Conservation (phyloP, 305 asterid genomes). For the Fraxinus floribunda region DNA sequence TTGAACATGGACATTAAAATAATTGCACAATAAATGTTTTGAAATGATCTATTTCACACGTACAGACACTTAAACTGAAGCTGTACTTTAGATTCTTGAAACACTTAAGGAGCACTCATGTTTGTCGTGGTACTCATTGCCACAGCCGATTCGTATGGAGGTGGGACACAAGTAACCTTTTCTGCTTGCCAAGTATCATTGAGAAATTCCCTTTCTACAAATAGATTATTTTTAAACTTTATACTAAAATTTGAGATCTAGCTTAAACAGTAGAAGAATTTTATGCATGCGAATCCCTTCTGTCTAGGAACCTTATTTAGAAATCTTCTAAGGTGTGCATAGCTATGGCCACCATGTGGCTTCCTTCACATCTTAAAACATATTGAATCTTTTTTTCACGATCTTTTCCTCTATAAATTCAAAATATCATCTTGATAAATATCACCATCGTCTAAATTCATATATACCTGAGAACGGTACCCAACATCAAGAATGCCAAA, state of each 20-base stretch:
- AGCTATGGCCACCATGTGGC: not conserved
- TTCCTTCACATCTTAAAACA: not conserved
- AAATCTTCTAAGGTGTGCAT: not conserved
- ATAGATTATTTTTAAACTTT: not conserved
- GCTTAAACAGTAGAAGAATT: not conserved
- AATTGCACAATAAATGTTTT: not conserved
- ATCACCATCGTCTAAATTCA: not conserved
- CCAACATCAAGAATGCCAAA: constrained; percentile 99
- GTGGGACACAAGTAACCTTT: not conserved
- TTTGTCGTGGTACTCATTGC: not conserved
- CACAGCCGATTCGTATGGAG: not conserved
- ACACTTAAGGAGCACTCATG: not conserved
- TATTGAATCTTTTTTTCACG: not conserved
- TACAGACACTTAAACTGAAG: not conserved
- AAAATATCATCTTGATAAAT: not conserved
- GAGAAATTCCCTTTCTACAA: not conserved
- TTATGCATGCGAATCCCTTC: not conserved
- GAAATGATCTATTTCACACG: not conserved
- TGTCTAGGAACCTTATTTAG: not conserved
- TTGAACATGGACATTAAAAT: not conserved
- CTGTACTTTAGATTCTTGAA: not conserved
- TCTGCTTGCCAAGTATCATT: not conserved
- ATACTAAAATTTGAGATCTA: not conserved
- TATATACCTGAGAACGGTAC: constrained; percentile 76
- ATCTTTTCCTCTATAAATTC: not conserved